Percentiles rank a stretch among this genome's conserved stretches.
Conservation (phyloP, 1,139 yeast species). For the Suhomyces yuchorum region DNA sequence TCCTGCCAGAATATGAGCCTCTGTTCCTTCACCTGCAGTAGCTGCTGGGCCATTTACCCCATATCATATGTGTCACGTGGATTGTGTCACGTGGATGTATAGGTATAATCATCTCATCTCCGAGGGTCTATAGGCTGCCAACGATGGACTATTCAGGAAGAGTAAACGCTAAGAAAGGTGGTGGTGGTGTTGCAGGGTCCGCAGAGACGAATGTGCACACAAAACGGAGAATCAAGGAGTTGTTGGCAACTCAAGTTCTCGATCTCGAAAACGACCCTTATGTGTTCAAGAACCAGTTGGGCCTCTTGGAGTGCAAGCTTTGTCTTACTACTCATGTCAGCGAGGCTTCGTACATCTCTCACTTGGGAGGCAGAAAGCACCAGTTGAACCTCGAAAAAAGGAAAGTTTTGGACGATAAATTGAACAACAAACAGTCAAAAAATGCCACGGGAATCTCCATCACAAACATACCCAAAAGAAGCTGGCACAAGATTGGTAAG, state of each 20-base stretch:
- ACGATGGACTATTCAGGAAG: constrained; percentile 50
- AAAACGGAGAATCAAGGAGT: constrained; percentile 62
- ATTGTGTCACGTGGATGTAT: too few species aligned
- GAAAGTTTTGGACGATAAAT: constrained; percentile 45
- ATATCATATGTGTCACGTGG: too few species aligned
- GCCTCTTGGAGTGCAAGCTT: constrained; percentile 71
- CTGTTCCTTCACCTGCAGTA: too few species aligned
- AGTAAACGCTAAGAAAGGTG: constrained; percentile 48
- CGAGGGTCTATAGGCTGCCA: background rate
- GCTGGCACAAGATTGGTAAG: constrained; percentile 64
- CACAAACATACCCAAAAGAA: constrained; percentile 39
- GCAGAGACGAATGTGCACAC: constrained; percentile 69
- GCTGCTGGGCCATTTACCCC: too few species aligned
- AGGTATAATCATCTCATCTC: background rate
- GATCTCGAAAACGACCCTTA: constrained; percentile 78
- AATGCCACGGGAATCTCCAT: constrained; percentile 16
- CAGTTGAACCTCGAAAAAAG: constrained; percentile 67
- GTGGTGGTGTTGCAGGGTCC: constrained; percentile 75
- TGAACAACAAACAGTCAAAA: constrained; percentile 10
- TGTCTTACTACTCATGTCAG: constrained; percentile 76
- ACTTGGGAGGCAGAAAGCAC: constrained; percentile 79
- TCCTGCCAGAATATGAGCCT: too few species aligned
- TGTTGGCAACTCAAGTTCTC: constrained; percentile 59
- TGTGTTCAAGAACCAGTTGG: constrained; percentile 71
- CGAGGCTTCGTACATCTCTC: constrained; percentile 77